Conservation (phyloP, 495 filamentous ascomycete genomes). For the Podospora sp. region DNA sequence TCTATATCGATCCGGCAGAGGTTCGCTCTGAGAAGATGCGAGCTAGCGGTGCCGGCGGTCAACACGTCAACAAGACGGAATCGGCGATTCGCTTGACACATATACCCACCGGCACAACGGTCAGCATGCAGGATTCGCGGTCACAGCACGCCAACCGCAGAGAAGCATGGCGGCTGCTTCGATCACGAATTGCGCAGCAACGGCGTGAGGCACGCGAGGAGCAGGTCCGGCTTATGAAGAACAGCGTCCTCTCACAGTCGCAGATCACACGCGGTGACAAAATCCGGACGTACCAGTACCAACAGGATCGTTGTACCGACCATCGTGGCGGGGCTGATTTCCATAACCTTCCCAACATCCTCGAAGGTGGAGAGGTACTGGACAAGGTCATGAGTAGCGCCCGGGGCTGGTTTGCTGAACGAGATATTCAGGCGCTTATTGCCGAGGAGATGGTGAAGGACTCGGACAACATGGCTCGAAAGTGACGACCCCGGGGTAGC, state of each 20-base stretch:
- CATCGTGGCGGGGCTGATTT: slow-evolving; percentile 83
- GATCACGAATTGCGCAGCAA: slow-evolving; percentile 78
- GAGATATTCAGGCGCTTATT: slow-evolving; percentile 71
- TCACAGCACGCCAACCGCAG: slow-evolving; percentile 89
- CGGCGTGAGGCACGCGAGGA: slow-evolving; percentile 85
- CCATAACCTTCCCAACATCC: slow-evolving; percentile 78
- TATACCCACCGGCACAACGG: slow-evolving; percentile 80
- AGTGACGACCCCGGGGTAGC: neutral
- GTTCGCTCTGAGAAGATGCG: slow-evolving; percentile 90
- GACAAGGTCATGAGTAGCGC: slow-evolving; percentile 78
- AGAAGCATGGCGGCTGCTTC: slow-evolving; percentile 81
- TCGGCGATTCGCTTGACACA: slow-evolving; percentile 93
- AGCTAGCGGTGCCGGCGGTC: slow-evolving; percentile 86
- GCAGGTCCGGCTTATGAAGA: slow-evolving; percentile 68
- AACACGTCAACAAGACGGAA: slow-evolving; percentile 98
- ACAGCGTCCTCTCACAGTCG: slow-evolving; percentile 74
- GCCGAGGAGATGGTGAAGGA: slow-evolving; percentile 47
- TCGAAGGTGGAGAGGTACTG: slow-evolving; percentile 70
- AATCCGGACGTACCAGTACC: slow-evolving; percentile 92
- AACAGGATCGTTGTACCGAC: slow-evolving; percentile 91
- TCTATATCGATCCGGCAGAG: slow-evolving; percentile 84
- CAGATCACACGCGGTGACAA: slow-evolving; percentile 90
- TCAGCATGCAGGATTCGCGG: slow-evolving; percentile 88
- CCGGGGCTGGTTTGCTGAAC: slow-evolving; percentile 73
- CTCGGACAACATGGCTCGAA: neutral